Evolutionary conservation across 441 rosid genomes (phyloP).

Genomic region (Erysimum cheiri): DNA sequence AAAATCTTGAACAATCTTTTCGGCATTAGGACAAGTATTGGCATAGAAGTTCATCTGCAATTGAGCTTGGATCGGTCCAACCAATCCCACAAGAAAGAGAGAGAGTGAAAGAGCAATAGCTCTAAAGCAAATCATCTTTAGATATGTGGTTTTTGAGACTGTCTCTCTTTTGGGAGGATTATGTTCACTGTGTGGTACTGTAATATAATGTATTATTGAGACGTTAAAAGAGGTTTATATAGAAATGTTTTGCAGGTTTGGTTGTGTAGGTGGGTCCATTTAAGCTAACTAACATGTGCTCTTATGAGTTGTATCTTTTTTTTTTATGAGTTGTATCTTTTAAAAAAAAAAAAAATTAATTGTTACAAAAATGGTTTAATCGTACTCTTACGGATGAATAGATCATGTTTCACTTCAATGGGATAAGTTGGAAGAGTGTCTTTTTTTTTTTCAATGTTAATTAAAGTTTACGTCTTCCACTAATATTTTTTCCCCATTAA

Average conservation of each 20-base stretch:
- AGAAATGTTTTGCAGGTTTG: conserved; percentile 36
- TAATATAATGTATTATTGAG: conserved; percentile 26
- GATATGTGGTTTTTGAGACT: conserved; percentile 3
- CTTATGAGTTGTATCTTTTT: conserved; percentile 31
- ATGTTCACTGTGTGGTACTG: conserved; percentile 23
- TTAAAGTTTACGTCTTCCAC: conserved; percentile 7
- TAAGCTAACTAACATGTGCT: conserved; percentile 47
- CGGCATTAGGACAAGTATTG: conserved; percentile 78
- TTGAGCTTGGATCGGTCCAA: conserved; percentile 55
- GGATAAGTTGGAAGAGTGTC: not conserved
- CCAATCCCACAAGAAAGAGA: conserved; percentile 45
- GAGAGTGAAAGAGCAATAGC: conserved; percentile 33
- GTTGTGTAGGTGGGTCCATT: conserved; percentile 35
- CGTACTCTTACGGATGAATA: conserved; percentile 1
- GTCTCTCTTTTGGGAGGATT: conserved; percentile 28
- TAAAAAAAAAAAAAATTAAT: not conserved
- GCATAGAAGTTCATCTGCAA: conserved; percentile 61
- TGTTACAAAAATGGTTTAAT: not conserved
- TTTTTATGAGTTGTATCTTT: not conserved
- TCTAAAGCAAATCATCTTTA: conserved; percentile 32
- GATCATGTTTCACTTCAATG: not conserved
- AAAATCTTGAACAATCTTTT: conserved; percentile 60
- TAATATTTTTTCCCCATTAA: not conserved
- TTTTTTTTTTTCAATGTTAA: not conserved
- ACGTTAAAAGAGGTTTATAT: conserved; percentile 33